phyloP scores from a whole-genome alignment of 2,329 filamentous ascomycete genomes.

The Xylariaceae sp. region DNA sequence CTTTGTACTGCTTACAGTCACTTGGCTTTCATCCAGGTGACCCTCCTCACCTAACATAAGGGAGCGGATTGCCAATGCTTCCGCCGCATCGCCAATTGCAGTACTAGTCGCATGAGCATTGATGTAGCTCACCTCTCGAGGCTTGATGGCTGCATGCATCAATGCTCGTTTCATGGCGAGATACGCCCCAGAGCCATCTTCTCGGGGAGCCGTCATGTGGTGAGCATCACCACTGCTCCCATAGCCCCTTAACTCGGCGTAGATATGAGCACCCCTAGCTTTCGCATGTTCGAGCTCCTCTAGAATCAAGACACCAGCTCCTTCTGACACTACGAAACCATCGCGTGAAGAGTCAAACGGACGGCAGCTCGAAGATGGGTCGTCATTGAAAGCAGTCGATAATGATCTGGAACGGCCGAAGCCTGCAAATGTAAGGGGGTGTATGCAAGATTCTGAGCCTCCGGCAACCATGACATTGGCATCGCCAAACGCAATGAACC shows the following conservation, averaged over 20 bases:
- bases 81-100: constrained; percentile 77
- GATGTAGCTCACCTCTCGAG: constrained; percentile 76
- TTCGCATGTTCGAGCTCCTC: constrained; percentile 90
- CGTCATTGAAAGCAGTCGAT: constrained; percentile 73
- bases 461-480: constrained; percentile 96
- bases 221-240: constrained; percentile 86
- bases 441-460: constrained; percentile 90
- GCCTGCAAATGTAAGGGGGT: constrained; percentile 86
- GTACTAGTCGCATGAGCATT: constrained; percentile 96
- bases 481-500: constrained; percentile 86
- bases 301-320: constrained; percentile 79
- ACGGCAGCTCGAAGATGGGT: constrained; percentile 67
- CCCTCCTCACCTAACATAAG: constrained; percentile 74
- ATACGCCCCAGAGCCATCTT: constrained; percentile 76
- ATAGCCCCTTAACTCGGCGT: constrained; percentile 86
- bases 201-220: constrained; percentile 87
- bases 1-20: constrained; percentile 91
- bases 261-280: constrained; percentile 71
- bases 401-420: constrained; percentile 86
- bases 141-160: constrained; percentile 64
- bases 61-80: constrained; percentile 75
- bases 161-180: constrained; percentile 83
- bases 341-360: constrained; percentile 78
- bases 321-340: constrained; percentile 92
- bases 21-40: constrained; percentile 51